Percentiles rank a stretch among this genome's conserved stretches.
Conservation (phyloP, 306 rosid species). For the Fagus sylvatica region DNA sequence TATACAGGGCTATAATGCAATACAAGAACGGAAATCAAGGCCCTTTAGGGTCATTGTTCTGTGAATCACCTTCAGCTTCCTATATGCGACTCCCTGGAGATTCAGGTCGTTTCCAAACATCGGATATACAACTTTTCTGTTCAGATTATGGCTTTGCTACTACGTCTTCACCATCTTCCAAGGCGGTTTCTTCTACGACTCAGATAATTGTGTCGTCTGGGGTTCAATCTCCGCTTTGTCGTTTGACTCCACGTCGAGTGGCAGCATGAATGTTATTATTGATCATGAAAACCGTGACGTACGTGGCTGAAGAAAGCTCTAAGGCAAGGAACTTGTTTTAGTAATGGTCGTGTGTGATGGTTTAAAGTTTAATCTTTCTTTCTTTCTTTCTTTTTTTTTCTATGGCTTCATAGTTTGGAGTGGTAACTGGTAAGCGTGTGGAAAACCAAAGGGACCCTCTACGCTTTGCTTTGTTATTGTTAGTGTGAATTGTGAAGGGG, state of each 20-base stretch:
- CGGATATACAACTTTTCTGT: constrained; percentile 35
- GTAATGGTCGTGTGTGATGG: not conserved
- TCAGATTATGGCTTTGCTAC: constrained; percentile 30
- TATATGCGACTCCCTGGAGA: constrained; percentile 62
- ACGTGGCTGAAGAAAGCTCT: constrained; percentile 29
- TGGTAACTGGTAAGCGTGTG: not conserved
- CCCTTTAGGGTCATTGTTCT: constrained; percentile 54
- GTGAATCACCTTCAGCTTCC: constrained; percentile 67
- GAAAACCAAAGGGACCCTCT: constrained; percentile 11
- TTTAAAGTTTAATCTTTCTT: not conserved
- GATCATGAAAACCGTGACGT: not conserved
- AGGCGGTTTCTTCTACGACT: constrained; percentile 30
- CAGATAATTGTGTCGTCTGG: constrained; percentile 49
- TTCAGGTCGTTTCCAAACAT: constrained; percentile 39
- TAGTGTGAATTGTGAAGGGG: not conserved
- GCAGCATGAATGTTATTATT: constrained; percentile 17
- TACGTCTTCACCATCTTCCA: constrained; percentile 42
- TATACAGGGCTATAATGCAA: constrained; percentile 72
- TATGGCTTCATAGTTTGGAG: not conserved
- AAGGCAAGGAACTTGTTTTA: not conserved
- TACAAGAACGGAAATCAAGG: constrained; percentile 59
- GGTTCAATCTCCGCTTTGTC: constrained; percentile 60
- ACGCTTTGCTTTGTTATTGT: not conserved
- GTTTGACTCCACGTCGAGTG: constrained; percentile 45
- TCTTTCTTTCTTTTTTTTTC: not conserved